phyloP scores from a whole-genome alignment of 1,284 basidiomycete species.

The Malassezia sp. region DNA sequence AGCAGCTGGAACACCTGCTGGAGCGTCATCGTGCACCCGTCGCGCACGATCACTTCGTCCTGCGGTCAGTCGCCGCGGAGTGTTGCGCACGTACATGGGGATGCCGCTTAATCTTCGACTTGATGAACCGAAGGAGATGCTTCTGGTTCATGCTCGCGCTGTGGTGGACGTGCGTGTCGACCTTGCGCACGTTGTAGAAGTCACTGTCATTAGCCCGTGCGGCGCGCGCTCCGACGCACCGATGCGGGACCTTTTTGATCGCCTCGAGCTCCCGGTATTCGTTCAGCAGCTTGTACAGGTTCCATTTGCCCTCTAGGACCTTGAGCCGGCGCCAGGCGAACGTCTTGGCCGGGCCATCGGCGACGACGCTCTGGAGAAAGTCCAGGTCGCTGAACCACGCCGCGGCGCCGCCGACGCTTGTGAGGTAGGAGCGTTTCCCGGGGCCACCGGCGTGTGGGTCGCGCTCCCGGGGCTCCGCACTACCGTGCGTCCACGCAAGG shows the following conservation, averaged over 20 bases:
- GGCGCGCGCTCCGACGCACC: no score
- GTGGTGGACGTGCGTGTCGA: constrained; percentile 97
- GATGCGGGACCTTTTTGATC: constrained; percentile 65
- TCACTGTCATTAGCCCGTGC: no score
- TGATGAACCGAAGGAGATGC: constrained; percentile 97
- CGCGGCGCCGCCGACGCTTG: constrained; percentile 69
- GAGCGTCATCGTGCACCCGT: constrained; percentile 77
- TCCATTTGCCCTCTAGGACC: constrained; percentile 90
- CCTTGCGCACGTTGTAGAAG: constrained; percentile 93
- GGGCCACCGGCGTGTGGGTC: neutral
- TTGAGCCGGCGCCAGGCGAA: constrained; percentile 87
- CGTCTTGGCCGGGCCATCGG: constrained; percentile 87
- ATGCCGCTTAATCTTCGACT: constrained; percentile 80
- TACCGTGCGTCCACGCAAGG: constrained; percentile 25
- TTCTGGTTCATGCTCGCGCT: constrained; percentile 99
- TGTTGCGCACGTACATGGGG: constrained; percentile 55
- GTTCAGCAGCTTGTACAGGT: constrained; percentile 81
- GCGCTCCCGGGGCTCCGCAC: no score
- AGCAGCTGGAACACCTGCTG: constrained; percentile 90
- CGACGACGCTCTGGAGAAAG: constrained; percentile 56
- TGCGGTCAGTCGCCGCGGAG: no score
- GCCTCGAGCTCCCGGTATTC: constrained; percentile 88
- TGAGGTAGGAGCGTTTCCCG: constrained; percentile 51
- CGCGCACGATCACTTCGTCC: constrained; percentile 93
- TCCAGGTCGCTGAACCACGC: constrained; percentile 98